Conservation (phyloP, 2,329 filamentous ascomycete genomes). For the Botrytis sinoallii region DNA sequence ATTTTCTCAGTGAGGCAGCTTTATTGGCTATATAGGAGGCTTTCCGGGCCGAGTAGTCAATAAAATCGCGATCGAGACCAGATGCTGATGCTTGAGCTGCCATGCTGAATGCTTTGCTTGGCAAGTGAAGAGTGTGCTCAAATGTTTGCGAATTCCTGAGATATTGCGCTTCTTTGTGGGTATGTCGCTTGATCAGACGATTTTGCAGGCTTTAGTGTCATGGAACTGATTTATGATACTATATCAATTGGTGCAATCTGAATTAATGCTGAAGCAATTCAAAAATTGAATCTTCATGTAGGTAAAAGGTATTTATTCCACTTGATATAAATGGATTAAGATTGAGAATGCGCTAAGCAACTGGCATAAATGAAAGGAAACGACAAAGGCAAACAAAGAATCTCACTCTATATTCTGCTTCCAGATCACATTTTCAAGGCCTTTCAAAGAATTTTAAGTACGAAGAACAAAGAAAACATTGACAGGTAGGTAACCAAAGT, state of each 20-base stretch:
- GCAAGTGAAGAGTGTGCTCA: neutral
- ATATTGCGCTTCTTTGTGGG: neutral
- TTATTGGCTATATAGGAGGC: neutral
- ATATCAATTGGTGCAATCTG: neutral
- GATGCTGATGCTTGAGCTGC: neutral
- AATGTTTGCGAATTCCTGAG: neutral
- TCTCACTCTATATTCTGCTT: neutral
- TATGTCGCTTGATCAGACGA: neutral
- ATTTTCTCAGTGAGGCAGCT: neutral
- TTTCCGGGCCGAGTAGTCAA: neutral
- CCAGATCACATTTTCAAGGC: neutral
- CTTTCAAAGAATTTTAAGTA: neutral
- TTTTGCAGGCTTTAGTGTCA: no score
- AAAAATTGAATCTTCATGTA: neutral
- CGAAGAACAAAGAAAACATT: neutral
- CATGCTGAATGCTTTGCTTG: neutral
- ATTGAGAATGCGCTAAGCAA: neutral
- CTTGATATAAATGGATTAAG: neutral
- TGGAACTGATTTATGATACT: no score
- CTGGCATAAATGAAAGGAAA: neutral
- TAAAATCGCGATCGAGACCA: neutral
- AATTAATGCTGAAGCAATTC: neutral
- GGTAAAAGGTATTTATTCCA: neutral
- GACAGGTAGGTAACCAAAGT: no score
- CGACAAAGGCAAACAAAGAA: neutral